Evolutionary conservation across 768 basidiomycete genomes (phyloP).

Genomic region (Neoboletus magnificus): DNA sequence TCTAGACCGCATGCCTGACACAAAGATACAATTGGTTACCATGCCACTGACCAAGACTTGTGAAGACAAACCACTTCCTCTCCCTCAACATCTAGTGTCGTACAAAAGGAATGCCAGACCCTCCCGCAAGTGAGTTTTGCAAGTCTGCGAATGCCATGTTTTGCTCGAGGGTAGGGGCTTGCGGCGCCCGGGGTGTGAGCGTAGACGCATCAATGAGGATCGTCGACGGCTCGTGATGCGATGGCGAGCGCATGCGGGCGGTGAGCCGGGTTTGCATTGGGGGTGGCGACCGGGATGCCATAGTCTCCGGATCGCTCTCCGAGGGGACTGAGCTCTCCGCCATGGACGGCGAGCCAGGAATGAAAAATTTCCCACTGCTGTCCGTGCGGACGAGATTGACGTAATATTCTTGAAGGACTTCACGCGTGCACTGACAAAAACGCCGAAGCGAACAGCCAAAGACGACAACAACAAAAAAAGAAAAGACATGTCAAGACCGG

Average conservation of each 20-base stretch:
- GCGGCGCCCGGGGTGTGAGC: conserved; percentile 41
- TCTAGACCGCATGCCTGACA: conserved; percentile 9
- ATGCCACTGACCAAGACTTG: not conserved
- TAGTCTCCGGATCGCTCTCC: conserved; percentile 56
- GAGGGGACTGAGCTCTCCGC: conserved; percentile 43
- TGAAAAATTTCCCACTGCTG: conserved; percentile 54
- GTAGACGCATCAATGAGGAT: conserved; percentile 38
- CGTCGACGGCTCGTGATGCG: conserved; percentile 35
- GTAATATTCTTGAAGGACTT: conserved; percentile 91
- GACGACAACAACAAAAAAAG: not conserved
- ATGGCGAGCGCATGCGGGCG: conserved; percentile 19
- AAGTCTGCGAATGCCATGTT: conserved; percentile 77
- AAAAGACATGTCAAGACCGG: conserved; percentile 22
- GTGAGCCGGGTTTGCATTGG: conserved; percentile 32
- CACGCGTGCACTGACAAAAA: conserved; percentile 71
- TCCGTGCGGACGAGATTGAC: conserved; percentile 88
- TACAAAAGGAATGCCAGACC: conserved; percentile 26
- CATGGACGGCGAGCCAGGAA: conserved; percentile 41
- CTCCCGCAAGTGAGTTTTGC: conserved; percentile 7
- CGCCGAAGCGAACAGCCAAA: conserved; percentile 3
- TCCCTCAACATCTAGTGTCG: conserved; percentile 1
- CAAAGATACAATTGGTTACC: conserved; percentile 11
- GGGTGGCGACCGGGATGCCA: conserved; percentile 50
- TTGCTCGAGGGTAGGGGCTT: conserved; percentile 73
- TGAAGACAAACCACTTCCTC: not conserved